Conservation (phyloP, 768 basidiomycete species). For the Trametes villosa region DNA sequence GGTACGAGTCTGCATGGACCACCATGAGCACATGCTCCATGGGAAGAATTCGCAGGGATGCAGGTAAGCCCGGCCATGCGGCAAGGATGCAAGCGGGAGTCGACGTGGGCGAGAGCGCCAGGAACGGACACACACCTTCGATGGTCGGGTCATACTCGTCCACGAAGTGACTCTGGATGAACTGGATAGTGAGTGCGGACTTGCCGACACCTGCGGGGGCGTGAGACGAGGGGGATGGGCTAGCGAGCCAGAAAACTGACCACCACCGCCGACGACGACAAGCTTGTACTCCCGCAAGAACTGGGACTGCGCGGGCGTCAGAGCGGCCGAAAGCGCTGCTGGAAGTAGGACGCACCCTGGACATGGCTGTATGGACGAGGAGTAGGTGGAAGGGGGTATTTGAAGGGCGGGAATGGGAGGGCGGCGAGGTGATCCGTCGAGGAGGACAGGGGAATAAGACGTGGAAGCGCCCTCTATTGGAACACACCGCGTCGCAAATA, state of each 20-base stretch:
- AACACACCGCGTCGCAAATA: slow-evolving; percentile 17
- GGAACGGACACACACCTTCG: slow-evolving; percentile 58
- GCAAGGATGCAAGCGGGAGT: neutral
- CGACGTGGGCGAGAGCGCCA: neutral
- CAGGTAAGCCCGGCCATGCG: neutral
- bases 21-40: neutral
- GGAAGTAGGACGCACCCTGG: slow-evolving; percentile 33
- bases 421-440: slow-evolving; percentile 24
- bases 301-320: slow-evolving; percentile 57
- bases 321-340: neutral
- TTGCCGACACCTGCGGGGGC: slow-evolving; percentile 64
- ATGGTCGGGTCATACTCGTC: slow-evolving; percentile 96
- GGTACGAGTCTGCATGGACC: slow-evolving; percentile 76
- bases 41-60: neutral
- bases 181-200: slow-evolving; percentile 96
- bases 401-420: slow-evolving; percentile 20
- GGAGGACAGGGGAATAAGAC: slow-evolving; percentile 18
- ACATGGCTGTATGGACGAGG: slow-evolving; percentile 31
- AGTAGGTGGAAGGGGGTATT: slow-evolving; percentile 15
- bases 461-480: slow-evolving; percentile 21
- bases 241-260: slow-evolving; percentile 45
- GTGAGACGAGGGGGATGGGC: neutral
- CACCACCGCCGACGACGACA: slow-evolving; percentile 98
- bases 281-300: slow-evolving; percentile 98
- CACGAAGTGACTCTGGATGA: slow-evolving; percentile 95